phyloP scores from a whole-genome alignment of 2,329 filamentous ascomycete genomes.

The Claviceps sp. region DNA sequence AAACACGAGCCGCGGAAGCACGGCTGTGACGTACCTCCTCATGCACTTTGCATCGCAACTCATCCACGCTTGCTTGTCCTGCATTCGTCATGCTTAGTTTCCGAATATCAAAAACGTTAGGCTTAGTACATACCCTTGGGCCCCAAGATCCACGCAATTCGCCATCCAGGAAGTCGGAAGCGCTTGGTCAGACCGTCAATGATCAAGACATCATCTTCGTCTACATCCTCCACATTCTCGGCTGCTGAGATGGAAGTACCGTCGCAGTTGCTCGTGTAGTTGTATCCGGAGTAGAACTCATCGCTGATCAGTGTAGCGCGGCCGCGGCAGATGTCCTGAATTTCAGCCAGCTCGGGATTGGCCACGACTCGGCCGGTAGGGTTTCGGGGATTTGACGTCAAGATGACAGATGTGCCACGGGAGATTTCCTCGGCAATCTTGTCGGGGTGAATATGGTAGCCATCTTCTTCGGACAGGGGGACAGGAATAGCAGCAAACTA shows the following conservation, averaged over 20 bases:
- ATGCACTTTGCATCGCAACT: too few species aligned
- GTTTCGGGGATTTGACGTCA: constrained; percentile 92
- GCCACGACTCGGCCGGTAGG: constrained; percentile 80
- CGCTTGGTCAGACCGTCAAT: constrained; percentile 95
- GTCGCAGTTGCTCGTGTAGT: constrained; percentile 87
- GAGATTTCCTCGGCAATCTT: constrained; percentile 88
- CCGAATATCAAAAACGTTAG: neutral
- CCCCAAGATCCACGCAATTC: constrained; percentile 90
- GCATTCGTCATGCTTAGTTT: too few species aligned
- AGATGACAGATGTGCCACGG: constrained; percentile 72
- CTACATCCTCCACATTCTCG: constrained; percentile 78
- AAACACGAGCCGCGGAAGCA: too few species aligned
- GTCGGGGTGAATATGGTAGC: constrained; percentile 85
- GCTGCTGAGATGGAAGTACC: constrained; percentile 80
- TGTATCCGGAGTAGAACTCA: constrained; percentile 94
- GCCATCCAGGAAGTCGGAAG: constrained; percentile 91
- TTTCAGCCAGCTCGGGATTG: constrained; percentile 74
- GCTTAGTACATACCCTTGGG: constrained; percentile 49
- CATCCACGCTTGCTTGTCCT: too few species aligned
- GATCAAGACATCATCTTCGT: constrained; percentile 82
- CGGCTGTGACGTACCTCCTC: too few species aligned
- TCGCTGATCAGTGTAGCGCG: constrained; percentile 88
- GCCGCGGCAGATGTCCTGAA: constrained; percentile 85
- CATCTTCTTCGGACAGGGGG: constrained; percentile 70
- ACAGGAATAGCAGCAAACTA: constrained; percentile 79